These are phyloP conservation scores for Neopestalotiopsis sp. DNA, from an alignment of 2,329 filamentous ascomycete species.

Conservation along the genomic window DNA sequence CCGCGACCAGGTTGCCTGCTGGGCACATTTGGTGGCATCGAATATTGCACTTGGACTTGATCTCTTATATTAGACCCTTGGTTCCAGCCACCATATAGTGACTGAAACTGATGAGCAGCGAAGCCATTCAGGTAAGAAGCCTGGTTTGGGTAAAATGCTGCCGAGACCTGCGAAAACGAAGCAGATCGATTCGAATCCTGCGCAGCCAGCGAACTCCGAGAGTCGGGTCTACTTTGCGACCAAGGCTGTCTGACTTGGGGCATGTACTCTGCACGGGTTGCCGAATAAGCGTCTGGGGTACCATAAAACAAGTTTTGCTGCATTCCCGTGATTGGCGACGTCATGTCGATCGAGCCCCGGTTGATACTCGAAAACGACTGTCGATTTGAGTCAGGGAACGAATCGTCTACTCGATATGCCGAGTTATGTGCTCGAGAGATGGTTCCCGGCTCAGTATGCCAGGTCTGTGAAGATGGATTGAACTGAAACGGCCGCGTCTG, in stretches of 20 bases:
- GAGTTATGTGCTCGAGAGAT: constrained; percentile 27
- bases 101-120: constrained; percentile 39
- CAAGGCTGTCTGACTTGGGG: constrained; percentile 36
- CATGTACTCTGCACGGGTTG: no score
- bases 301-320: constrained; percentile 34
- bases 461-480: constrained; percentile 54
- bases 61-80: constrained; percentile 41
- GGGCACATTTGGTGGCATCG: constrained; percentile 33
- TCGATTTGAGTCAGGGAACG: constrained; percentile 38
- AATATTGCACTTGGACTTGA: constrained; percentile 36
- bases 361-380: constrained; percentile 33
- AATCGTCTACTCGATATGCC: constrained; percentile 35
- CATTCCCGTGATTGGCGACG: constrained; percentile 34
- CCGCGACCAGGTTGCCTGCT: constrained; percentile 52
- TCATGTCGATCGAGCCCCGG: constrained; percentile 46
- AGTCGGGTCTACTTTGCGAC: constrained; percentile 37
- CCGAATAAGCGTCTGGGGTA: constrained; percentile 33
- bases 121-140: constrained; percentile 38
- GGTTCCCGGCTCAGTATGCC: constrained; percentile 42
- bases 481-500: constrained; percentile 47
- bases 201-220: constrained; percentile 40
- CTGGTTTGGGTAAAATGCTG: constrained; percentile 30
- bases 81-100: constrained; percentile 43
- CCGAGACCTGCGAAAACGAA: constrained; percentile 32
- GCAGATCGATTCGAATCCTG: constrained; percentile 44